Base-by-base conservation (phyloP, 768 basidiomycete species). In the Tulasnella sp. region DNA sequence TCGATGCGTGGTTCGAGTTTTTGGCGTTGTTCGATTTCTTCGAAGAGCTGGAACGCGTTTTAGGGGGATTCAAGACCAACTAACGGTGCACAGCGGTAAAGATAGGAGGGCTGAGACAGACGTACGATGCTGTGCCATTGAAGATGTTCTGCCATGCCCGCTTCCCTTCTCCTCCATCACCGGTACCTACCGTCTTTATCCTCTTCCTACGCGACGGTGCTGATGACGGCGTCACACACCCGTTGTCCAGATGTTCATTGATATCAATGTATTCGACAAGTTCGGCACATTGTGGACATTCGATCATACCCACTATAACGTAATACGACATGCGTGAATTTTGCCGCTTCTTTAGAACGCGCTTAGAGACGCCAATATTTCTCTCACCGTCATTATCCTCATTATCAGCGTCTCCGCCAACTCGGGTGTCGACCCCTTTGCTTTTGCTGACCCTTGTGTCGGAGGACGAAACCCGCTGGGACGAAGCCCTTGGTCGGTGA, bases 231-330 rank as follows among this genome's bases (percentile, higher is more conserved):
- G 42, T 53, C 25, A 19, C 31, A n/a, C 57, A 59, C 29, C 42
- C 49, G 19, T 49, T 51, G 25, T 59, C 57, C 22, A 59, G 46
- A 24, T 59, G 57, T 15, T 31, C 30, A 34, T 59, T 59, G 46
- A 59, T 59, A 19, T 51, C 57, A 1, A 21, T 34, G 34, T 22
- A 43, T 24, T 59, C 57, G 25, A 59, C 57, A 10, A 59, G 38
- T 42, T 49, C 57, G n/a, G 29, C 48, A 46, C 57, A 59, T 25
- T 59, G 57, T 17, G 57, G 57, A n/a, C 57, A 59, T 50, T 59
- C 45, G 17, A 59, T 31, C 30, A 59, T 25, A 3, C 48, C 57
- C 17, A 59, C 49, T 9, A 22, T n/a, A n/a, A n/a, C 30, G 27
- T 2, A 25, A 38, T 7, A 52, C 7, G 42, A 43, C 19, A 43